Base-by-base conservation (phyloP, 2,329 filamentous ascomycete species). In the Paramyrothecium roridum region DNA sequence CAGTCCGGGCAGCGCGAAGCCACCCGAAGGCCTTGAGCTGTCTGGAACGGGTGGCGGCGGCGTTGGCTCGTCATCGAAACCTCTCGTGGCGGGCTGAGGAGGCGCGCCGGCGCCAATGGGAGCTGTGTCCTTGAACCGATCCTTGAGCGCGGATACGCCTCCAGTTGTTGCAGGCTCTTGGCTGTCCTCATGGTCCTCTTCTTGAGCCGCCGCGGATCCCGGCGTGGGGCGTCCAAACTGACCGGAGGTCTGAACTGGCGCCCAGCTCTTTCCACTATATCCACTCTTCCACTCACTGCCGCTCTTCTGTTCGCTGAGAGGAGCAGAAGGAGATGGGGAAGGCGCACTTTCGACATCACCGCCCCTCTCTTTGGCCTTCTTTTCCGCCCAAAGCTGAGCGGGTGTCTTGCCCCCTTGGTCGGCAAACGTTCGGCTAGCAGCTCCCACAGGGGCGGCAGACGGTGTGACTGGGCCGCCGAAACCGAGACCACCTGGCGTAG, bases 351-450 rank as follows among this genome's bases (percentile, higher is more conserved):
- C 53, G 55, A 63, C 61, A 56, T 63, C 61, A 45, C 76, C 77
- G 48, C 83, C 87, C 52, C 87, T 82, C 70, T 95, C 86, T 57
- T 86, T 87, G 40, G 90, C 93, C 78, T 98, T 98, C 78, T 93
- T 96, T 78, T 99, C 95, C 0, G 93, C 93, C 95, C 95, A 99
- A 37, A 96, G 76, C 72, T 99, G 95, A 30, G 95, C 93, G 8
- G 95, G 95, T 6, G 95, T 98, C 79, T 98, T 99, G 59, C 95
- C 95, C 59, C 90, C 93, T 71, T 96, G 80, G 62, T 97, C 93
- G 17, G 95, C 95, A 77, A 98, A 99, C 1, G 92, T 96, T 66
- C 91, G 87, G 75, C 91, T 96, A 40, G 93, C 92, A 61, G 85
- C 82, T 23, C 91, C 92, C 23, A 96, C 81, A 7, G 89, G 86